Percentiles rank a stretch among this genome's conserved stretches.
Evolutionary conservation across 352 stramenopile genomes (phyloP).

Genomic region (Thraustochytrium striatum): DNA sequence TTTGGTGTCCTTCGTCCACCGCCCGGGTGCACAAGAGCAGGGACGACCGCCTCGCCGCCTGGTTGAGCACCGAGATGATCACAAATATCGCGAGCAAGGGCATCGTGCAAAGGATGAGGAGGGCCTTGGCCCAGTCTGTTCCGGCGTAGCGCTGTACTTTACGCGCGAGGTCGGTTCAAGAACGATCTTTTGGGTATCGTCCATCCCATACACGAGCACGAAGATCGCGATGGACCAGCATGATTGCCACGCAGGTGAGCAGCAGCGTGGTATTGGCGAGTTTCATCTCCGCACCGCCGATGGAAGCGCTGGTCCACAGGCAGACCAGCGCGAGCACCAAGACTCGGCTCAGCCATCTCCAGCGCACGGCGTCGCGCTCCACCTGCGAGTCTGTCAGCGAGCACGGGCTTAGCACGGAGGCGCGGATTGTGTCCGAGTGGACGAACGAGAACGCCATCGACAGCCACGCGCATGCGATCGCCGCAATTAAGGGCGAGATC

Average conservation of each 20-base stretch:
- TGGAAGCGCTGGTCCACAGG: constrained; percentile 23
- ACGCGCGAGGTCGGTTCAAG: neutral
- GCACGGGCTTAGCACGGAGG: too few species aligned
- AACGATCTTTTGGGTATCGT: neutral
- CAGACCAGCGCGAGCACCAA: too few species aligned
- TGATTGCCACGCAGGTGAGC: neutral
- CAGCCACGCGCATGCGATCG: too few species aligned
- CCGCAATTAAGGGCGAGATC: too few species aligned
- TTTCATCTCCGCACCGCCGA: constrained; percentile 34
- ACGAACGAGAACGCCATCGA: too few species aligned
- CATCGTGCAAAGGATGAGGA: neutral
- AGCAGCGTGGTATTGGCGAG: neutral
- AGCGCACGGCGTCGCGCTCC: too few species aligned
- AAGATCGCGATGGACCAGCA: constrained; percentile 1
- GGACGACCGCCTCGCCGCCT: neutral
- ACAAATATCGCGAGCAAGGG: neutral
- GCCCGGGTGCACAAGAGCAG: neutral
- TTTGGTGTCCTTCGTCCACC: neutral
- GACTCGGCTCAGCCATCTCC: too few species aligned
- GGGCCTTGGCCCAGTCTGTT: neutral
- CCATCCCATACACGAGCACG: neutral
- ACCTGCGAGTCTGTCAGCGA: too few species aligned
- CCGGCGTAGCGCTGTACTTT: neutral
- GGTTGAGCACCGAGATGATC: neutral
- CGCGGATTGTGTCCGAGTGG: too few species aligned